These are phyloP conservation scores for Neofusicoccum umdonicola DNA, from an alignment of 2,329 filamentous ascomycete genomes.

Conservation along the genomic window DNA sequence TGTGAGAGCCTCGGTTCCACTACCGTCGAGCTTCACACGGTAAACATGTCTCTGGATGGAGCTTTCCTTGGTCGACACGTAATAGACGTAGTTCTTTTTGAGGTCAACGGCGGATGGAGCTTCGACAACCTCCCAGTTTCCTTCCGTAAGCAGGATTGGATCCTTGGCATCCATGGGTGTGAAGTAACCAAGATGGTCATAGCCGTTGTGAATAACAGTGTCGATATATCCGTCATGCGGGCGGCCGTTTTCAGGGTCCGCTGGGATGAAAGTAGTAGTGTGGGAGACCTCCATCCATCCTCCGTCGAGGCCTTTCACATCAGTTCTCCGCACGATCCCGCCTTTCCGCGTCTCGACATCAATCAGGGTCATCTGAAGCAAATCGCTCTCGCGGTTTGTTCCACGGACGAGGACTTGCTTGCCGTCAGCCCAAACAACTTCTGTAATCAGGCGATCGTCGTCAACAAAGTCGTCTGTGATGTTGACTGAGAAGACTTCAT, in stretches of 20 bases:
- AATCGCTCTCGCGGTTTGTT: constrained; percentile 90
- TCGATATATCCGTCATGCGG: constrained; percentile 89
- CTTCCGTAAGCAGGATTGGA: constrained; percentile 83
- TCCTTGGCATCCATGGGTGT: constrained; percentile 77
- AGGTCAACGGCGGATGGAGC: constrained; percentile 84
- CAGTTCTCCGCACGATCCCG: constrained; percentile 72
- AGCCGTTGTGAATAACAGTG: constrained; percentile 79
- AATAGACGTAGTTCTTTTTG: constrained; percentile 84
- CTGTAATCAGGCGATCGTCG: constrained; percentile 84
- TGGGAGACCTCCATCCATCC: constrained; percentile 97
- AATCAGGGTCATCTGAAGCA: constrained; percentile 83
- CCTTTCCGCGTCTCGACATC: constrained; percentile 73
- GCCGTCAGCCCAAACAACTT: constrained; percentile 83
- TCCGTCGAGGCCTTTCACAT: constrained; percentile 82
- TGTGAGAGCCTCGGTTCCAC: constrained; percentile 69
- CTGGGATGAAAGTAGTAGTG: constrained; percentile 79
- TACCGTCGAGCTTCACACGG: constrained; percentile 79
- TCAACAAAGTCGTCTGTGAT: constrained; percentile 75
- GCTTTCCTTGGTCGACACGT: constrained; percentile 79
- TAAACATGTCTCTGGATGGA: constrained; percentile 91
- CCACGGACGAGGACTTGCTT: constrained; percentile 82
- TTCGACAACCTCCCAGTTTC: constrained; percentile 86
- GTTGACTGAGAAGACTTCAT: constrained; percentile 75
- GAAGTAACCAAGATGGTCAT: constrained; percentile 92
- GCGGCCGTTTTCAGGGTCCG: constrained; percentile 73